Conservation (phyloP, 345 rosid species). For the Citrus mangshanensis region DNA sequence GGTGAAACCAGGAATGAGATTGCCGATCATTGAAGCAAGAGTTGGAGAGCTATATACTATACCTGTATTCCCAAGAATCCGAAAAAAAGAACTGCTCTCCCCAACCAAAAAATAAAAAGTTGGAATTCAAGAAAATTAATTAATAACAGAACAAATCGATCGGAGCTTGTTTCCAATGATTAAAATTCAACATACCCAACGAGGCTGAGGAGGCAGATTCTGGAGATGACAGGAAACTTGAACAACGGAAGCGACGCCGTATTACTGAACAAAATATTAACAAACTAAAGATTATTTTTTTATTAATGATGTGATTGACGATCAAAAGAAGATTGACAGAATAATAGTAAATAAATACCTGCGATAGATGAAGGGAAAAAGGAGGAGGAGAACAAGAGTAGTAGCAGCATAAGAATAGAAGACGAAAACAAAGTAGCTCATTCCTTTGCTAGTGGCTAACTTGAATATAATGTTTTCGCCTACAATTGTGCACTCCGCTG, state of each 20-base stretch:
- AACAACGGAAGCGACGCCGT: no score
- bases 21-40: constrained; percentile 44
- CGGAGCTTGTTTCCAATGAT: no score
- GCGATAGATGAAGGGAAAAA: not conserved
- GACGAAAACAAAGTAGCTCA: constrained; percentile 35
- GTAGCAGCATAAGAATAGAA: constrained; percentile 22
- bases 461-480: constrained; percentile 34
- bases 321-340: no score
- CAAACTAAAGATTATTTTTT: no score
- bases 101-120: no score
- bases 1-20: constrained; percentile 42
- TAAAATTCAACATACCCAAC: constrained; percentile 20
- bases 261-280: no score
- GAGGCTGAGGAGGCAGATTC: constrained; percentile 33
- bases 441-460: constrained; percentile 32
- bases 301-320: not conserved
- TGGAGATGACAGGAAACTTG: constrained; percentile 19
- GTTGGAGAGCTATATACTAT: constrained; percentile 43
- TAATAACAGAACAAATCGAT: no score
- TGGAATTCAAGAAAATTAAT: no score
- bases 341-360: not conserved
- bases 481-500: constrained; percentile 23
- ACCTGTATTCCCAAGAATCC: constrained; percentile 26
- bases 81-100: constrained; percentile 22
- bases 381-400: constrained; percentile 17